Evolutionary conservation across 495 filamentous ascomycete species (phyloP), one percentile per base, ranked within the genome.

Genomic region (Pseudoneurospora amorphoporcata): DNA sequence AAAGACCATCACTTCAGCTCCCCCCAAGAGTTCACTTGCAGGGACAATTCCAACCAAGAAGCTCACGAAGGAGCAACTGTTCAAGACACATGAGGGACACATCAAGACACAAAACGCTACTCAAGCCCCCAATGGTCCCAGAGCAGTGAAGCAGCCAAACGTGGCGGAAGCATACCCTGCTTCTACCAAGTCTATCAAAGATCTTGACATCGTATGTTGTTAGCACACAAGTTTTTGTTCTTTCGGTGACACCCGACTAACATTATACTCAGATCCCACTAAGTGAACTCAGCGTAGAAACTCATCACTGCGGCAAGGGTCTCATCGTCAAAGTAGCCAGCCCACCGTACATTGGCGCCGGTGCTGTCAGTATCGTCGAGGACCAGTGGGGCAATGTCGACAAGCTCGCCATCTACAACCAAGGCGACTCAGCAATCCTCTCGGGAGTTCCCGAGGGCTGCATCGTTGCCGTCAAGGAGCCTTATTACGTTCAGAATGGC

Each of bases 391-490:
- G 77, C 1, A 78, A 83, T 47, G 86, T 81, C 35, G 76, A 85
- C 39, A 80, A 81, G 76, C 40, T 88, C 39, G 80, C 83, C 71
- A 76, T 88, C 17, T 85, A 87, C 77, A 82, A 85, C 70, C 80
- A 82, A 65, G 61, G 74, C 40, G 80, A 82, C 71, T 74, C 78
- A 0, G 79, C 79, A 16, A 83, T 86, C 69, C 71, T 81, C 14
- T 80, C 79, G 1, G 75, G 58, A 1, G 73, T 76, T 6, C 74
- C 74, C 6, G 73, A 81, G 38, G 82, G 83, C 0, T 79, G 73
- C 3, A 78, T 87, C 8, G 70, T 86, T 0, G 72, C 84, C 8
- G 76, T 88, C 73, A 88, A 88, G 74, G 87, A 88, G 74, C 86
- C 87, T 12, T 88, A 85, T 71, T 80, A 84, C 73, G 84, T 84